These are phyloP conservation scores for Globomyces sp. DNA, from an alignment of 371 early-diverging fungal species.

Conservation along the genomic window DNA sequence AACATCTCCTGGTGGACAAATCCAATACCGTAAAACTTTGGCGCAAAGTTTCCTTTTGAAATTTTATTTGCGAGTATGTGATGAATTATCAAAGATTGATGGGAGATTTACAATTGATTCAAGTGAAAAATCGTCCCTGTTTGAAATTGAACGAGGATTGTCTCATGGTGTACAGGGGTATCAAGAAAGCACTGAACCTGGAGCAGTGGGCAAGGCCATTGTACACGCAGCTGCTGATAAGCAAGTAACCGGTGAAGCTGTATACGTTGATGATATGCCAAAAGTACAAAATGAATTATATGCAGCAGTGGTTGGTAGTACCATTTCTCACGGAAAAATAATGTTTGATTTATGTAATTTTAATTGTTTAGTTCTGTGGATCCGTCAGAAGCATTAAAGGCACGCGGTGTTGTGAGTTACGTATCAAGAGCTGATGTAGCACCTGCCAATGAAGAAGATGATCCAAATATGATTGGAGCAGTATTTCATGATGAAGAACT, in stretches of 20 bases:
- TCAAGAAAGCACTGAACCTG: constrained; percentile 19
- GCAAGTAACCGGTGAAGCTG: constrained; percentile 78
- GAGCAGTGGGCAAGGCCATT: constrained; percentile 61
- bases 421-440: constrained; percentile 64
- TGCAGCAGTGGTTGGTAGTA: constrained; percentile 60
- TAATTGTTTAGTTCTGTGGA: constrained; percentile 42
- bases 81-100: constrained; percentile 20
- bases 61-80: constrained; percentile 60
- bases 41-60: constrained; percentile 66
- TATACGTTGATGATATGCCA: constrained; percentile 77
- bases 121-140: constrained; percentile 28
- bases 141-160: constrained; percentile 33
- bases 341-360: too few relatives aligned
- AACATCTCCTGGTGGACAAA: constrained; percentile 72
- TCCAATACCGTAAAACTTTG: constrained; percentile 68
- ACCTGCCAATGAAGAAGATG: constrained; percentile 21
- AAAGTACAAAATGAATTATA: constrained; percentile 57
- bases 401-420: constrained; percentile 63
- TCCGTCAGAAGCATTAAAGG: constrained; percentile 52
- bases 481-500: constrained; percentile 65
- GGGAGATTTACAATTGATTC: neutral
- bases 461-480: constrained; percentile 47
- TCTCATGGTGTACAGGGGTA: constrained; percentile 31
- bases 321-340: constrained; percentile 65
- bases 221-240: constrained; percentile 70